Evolutionary conservation across 2,329 filamentous ascomycete genomes (phyloP).

Genomic region (Cordyceps javanica): DNA sequence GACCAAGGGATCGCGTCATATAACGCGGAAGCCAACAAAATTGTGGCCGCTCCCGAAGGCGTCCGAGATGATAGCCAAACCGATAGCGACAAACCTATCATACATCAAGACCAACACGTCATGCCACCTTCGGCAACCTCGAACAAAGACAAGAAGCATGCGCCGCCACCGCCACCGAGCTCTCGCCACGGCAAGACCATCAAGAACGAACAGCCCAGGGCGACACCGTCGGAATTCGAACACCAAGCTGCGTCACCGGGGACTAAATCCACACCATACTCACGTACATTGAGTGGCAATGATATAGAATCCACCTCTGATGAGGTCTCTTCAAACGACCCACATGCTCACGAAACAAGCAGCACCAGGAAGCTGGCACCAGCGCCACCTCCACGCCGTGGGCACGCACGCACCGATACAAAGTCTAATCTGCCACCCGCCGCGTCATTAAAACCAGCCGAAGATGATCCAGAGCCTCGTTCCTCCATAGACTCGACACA

Average conservation of each 20-base stretch:
- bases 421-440: constrained; percentile 21
- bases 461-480: constrained; percentile 37
- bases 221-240: constrained; percentile 33
- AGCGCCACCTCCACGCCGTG: constrained; percentile 44
- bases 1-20: neutral
- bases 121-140: constrained; percentile 13
- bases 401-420: constrained; percentile 41
- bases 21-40: constrained; percentile 6
- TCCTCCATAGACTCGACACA: constrained; percentile 45
- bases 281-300: neutral
- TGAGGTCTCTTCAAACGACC: constrained; percentile 21
- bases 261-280: neutral
- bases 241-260: neutral
- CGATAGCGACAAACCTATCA: neutral
- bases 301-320: neutral
- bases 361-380: constrained; percentile 39
- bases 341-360: constrained; percentile 23
- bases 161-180: constrained; percentile 64
- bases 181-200: constrained; percentile 75
- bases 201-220: constrained; percentile 35
- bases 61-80: neutral
- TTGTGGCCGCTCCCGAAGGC: neutral
- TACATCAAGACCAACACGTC: neutral
- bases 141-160: constrained; percentile 47
- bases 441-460: constrained; percentile 15